phyloP scores from a whole-genome alignment of 495 filamentous ascomycete genomes.

The Neurospora sublineolata region DNA sequence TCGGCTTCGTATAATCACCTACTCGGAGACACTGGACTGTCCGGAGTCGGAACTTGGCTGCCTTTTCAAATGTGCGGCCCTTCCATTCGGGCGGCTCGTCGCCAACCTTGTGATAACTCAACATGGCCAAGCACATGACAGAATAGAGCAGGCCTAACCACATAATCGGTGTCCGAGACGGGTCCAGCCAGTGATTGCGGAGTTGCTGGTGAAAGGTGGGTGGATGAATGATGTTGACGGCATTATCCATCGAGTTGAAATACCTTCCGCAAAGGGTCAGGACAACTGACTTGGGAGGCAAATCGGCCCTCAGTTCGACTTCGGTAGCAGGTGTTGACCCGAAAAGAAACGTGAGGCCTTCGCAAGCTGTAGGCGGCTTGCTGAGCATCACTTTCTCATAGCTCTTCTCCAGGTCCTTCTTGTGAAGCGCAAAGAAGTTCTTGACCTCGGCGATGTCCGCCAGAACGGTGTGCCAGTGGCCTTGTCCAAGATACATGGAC shows the following conservation, averaged over 20 bases:
- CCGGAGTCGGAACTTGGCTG: slow-evolving; percentile 63
- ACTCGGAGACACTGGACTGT: slow-evolving; percentile 80
- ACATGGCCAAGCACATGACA: slow-evolving; percentile 79
- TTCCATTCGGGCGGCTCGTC: slow-evolving; percentile 84
- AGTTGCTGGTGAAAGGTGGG: slow-evolving; percentile 82
- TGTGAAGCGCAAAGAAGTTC: slow-evolving; percentile 61
- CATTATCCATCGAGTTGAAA: slow-evolving; percentile 47
- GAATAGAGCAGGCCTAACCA: slow-evolving; percentile 87
- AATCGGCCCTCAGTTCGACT: slow-evolving; percentile 62
- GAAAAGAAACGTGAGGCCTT: slow-evolving; percentile 64
- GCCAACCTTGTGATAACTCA: slow-evolving; percentile 79
- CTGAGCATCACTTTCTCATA: slow-evolving; percentile 54
- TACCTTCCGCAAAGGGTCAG: slow-evolving; percentile 69
- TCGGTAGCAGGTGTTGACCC: slow-evolving; percentile 56
- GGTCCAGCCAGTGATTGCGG: slow-evolving; percentile 79
- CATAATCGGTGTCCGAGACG: slow-evolving; percentile 63
- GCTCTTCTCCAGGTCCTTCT: slow-evolving; percentile 44
- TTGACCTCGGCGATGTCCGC: slow-evolving; percentile 89
- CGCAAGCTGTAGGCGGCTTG: slow-evolving; percentile 44
- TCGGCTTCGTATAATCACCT: slow-evolving; percentile 82
- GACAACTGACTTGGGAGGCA: slow-evolving; percentile 70
- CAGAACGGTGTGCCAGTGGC: slow-evolving; percentile 83
- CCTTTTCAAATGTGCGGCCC: slow-evolving; percentile 62
- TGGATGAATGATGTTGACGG: slow-evolving; percentile 65
- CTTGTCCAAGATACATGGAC: slow-evolving; percentile 74